Conservation (phyloP, 352 stramenopile species). For the Phytophthora boehmeriae region DNA sequence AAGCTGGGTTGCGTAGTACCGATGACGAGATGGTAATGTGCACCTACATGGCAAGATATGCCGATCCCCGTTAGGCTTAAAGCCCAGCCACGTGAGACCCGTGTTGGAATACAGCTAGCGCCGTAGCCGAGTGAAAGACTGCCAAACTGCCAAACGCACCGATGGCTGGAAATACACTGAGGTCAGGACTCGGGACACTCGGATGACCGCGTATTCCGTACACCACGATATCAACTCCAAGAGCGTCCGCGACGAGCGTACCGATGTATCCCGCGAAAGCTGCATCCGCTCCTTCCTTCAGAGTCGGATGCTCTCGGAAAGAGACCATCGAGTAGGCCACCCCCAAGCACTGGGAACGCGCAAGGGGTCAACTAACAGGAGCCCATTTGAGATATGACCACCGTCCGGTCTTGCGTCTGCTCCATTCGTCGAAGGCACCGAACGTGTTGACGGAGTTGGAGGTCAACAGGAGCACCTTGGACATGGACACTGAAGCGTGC, state of each 20-base stretch:
- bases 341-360: conserved; percentile 28
- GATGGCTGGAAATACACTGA: conserved; percentile 51
- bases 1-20: conserved; percentile 41
- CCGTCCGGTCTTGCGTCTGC: conserved; percentile 50
- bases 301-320: conserved; percentile 47
- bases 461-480: conserved; percentile 57
- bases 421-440: conserved; percentile 62
- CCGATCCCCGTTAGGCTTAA: conserved; percentile 23
- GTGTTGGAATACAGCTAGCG: conserved; percentile 25
- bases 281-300: conserved; percentile 54
- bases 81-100: conserved; percentile 30
- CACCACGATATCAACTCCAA: conserved; percentile 51
- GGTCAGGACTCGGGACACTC: conserved; percentile 36
- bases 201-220: conserved; percentile 57
- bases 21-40: conserved; percentile 49
- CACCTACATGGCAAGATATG: conserved; percentile 33
- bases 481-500: conserved; percentile 55
- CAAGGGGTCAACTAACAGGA: conserved; percentile 46
- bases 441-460: conserved; percentile 58
- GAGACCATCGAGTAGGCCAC: conserved; percentile 43
- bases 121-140: conserved; percentile 65
- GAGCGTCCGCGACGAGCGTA: conserved; percentile 57
- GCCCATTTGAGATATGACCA: conserved; percentile 61
- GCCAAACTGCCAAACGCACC: conserved; percentile 62
- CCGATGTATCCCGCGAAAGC: conserved; percentile 59